These are phyloP conservation scores for Phytophthora pini DNA, from an alignment of 352 stramenopile genomes.

Conservation along the genomic window DNA sequence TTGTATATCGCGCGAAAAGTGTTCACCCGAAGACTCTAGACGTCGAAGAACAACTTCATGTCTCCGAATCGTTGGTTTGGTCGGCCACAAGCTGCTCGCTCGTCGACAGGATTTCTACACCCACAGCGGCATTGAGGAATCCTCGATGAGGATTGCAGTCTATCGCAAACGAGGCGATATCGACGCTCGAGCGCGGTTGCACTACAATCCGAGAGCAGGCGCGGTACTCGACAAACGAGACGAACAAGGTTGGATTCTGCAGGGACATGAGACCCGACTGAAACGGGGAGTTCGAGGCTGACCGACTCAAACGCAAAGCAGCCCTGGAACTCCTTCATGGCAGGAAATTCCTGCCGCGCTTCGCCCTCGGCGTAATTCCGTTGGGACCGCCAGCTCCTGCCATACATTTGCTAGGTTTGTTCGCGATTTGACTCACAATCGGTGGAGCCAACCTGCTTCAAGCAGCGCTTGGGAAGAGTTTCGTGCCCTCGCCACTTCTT, in stretches of 20 bases:
- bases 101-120: conserved; percentile 25
- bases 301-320: too few species aligned
- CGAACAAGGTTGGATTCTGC: conserved; percentile 21
- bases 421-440: conserved; percentile 19
- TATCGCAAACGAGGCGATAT: conserved; percentile 20
- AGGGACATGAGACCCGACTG: conserved; percentile 10
- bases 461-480: conserved; percentile 2
- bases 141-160: conserved; percentile 12
- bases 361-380: too few species aligned
- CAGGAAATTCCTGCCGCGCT: too few species aligned
- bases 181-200: conserved; percentile 24
- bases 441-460: conserved; percentile 9
- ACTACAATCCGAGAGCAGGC: conserved; percentile 21
- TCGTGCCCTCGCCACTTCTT: conserved; percentile 18
- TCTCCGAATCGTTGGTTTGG: conserved; percentile 15
- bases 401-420: too few species aligned
- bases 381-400: too few species aligned
- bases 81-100: conserved; percentile 5
- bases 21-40: background rate
- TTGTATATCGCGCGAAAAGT: background rate
- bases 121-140: background rate
- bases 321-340: too few species aligned
- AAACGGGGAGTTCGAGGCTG: conserved; percentile 6
- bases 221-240: conserved; percentile 27
- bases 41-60: conserved; percentile 7